A percentile compares a stretch with the other conserved stretches of the same genome.
Evolutionary conservation across 2,329 filamentous ascomycete genomes (phyloP).

Genomic region (Calonectria honghensis): DNA sequence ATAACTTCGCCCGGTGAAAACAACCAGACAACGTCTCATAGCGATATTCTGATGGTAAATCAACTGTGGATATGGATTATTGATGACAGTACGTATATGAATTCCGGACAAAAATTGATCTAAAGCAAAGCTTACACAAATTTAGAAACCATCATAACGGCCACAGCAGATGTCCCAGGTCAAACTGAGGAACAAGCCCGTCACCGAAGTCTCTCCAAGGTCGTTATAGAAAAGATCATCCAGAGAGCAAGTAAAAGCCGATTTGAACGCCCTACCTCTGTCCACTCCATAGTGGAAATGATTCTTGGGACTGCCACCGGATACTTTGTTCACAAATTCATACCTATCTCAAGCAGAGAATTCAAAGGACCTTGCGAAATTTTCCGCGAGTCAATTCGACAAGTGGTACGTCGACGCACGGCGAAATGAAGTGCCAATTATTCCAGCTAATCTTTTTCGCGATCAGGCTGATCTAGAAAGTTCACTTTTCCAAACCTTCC

Average conservation of each 20-base stretch:
- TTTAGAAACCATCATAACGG: neutral
- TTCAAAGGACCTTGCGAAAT: neutral
- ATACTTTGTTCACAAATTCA: neutral
- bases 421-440: neutral
- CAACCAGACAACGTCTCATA: neutral
- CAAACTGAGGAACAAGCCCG: neutral
- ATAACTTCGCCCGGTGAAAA: neutral
- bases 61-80: neutral
- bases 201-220: neutral
- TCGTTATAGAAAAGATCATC: neutral
- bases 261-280: neutral
- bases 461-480: neutral
- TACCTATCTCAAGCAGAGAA: neutral
- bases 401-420: neutral
- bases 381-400: neutral
- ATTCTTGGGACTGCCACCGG: neutral
- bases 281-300: neutral
- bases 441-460: neutral
- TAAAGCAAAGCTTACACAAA: neutral
- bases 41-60: neutral
- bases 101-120: neutral
- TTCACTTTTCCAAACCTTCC: neutral
- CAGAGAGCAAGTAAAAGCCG: neutral
- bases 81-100: neutral
- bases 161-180: neutral